Evolutionary conservation across 768 basidiomycete species (phyloP).

Genomic region (Lactarius pseudohatsudake): DNA sequence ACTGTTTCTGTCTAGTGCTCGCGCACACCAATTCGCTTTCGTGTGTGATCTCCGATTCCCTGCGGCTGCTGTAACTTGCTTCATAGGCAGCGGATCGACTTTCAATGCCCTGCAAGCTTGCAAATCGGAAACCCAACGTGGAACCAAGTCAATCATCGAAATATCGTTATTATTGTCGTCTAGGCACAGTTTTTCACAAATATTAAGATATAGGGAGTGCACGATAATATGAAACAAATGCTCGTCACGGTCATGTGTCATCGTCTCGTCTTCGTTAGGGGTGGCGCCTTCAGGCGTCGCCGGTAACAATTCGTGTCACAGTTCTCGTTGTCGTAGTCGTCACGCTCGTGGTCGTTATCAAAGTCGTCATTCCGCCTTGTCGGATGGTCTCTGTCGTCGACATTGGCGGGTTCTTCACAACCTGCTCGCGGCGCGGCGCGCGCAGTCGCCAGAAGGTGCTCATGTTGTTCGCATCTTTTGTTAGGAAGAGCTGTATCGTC

Average conservation of each 20-base stretch:
- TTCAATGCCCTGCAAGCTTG: too few relatives aligned
- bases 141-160: background rate
- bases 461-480: conserved; percentile 22
- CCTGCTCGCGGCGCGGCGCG: conserved; percentile 26
- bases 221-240: conserved; percentile 4
- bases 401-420: conserved; percentile 26
- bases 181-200: background rate
- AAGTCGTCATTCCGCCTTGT: conserved; percentile 18
- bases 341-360: conserved; percentile 29
- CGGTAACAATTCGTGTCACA: conserved; percentile 24
- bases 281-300: conserved; percentile 14
- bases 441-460: conserved; percentile 28
- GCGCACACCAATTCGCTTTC: too few relatives aligned
- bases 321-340: conserved; percentile 28
- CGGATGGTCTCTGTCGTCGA: conserved; percentile 22
- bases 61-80: too few relatives aligned
- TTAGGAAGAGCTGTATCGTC: conserved; percentile 20
- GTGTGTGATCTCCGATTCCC: too few relatives aligned
- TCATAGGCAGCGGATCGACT: too few relatives aligned
- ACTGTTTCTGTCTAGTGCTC: too few relatives aligned
- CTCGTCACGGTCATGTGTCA: conserved; percentile 1
- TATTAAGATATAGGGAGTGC: background rate
- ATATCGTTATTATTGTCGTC: background rate
- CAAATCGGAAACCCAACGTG: background rate
- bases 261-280: background rate